These are phyloP conservation scores for Aquanectria penicillioides DNA, from an alignment of 2,329 filamentous ascomycete genomes.

Conservation along the genomic window DNA sequence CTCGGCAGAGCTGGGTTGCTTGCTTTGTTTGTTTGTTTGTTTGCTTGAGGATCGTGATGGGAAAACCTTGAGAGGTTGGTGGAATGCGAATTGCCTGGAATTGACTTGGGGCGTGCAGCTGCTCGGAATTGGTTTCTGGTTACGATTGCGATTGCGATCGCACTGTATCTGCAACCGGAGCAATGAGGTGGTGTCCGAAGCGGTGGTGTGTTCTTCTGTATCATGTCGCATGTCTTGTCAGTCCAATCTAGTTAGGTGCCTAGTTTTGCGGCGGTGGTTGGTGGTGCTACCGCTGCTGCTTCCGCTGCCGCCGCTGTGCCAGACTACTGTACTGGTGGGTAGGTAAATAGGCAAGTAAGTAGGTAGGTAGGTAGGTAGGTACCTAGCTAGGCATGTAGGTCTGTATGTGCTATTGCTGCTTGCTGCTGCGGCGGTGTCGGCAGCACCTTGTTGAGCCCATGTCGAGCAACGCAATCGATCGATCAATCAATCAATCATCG, in stretches of 20 bases:
- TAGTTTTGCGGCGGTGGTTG: not conserved
- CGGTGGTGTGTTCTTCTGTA: slow-evolving; percentile 5
- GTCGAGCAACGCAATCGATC: slow-evolving; percentile 7
- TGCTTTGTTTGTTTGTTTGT: not conserved
- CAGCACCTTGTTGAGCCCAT: slow-evolving; percentile 9
- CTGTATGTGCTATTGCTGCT: no score
- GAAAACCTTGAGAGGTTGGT: slow-evolving; percentile 10
- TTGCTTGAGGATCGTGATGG: not conserved
- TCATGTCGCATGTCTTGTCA: slow-evolving; percentile 10
- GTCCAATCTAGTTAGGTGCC: slow-evolving; percentile 8
- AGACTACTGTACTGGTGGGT: no score
- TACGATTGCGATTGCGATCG: slow-evolving; percentile 6
- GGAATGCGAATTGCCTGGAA: slow-evolving; percentile 20
- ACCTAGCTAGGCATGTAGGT: no score
- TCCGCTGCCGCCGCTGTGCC: not conserved
- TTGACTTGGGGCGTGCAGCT: no score
- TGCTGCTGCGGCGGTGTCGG: no score
- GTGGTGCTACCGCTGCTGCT: not conserved
- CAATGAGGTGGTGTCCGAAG: not conserved
- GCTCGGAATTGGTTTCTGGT: not conserved
- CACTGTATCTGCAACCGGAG: not conserved
- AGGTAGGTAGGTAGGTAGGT: no score
- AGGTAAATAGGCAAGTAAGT: no score
- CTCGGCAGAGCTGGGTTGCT: not conserved
- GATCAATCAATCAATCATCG: not conserved